A percentile compares a stretch with the other conserved stretches of the same genome.
Conservation (phyloP, 495 filamentous ascomycete species). For the Pyronema domesticum region DNA sequence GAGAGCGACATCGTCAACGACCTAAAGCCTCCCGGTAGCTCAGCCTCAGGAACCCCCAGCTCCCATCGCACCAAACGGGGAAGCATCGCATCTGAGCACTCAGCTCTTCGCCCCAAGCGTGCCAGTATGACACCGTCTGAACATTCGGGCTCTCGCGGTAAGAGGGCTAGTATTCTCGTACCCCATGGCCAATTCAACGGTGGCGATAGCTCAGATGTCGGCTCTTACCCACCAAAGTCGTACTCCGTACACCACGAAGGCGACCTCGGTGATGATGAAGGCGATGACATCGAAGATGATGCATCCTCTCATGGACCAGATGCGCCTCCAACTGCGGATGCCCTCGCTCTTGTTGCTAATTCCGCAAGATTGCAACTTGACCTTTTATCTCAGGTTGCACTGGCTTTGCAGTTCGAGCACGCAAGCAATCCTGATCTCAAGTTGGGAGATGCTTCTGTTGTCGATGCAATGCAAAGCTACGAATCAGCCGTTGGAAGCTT, state of each 20-base stretch:
- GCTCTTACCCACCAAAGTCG: neutral
- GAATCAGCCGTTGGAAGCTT: conserved; percentile 76
- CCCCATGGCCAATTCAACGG: neutral
- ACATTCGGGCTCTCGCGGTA: neutral
- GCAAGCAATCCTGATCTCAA: conserved; percentile 46
- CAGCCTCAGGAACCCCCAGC: conserved; percentile 2
- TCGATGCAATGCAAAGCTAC: conserved; percentile 70
- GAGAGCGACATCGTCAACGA: conserved; percentile 6
- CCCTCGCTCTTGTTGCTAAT: conserved; percentile 87
- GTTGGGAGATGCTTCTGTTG: conserved; percentile 55
- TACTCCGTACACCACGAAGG: conserved; percentile 1
- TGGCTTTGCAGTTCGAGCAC: conserved; percentile 60
- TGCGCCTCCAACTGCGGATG: conserved; percentile 36
- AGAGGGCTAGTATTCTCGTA: neutral
- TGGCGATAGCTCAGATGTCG: neutral
- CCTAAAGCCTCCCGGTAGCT: neutral
- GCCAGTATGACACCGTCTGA: conserved; percentile 14
- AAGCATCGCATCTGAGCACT: neutral
- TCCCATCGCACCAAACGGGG: conserved; percentile 4
- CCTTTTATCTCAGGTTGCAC: conserved; percentile 63
- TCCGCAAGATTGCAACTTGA: conserved; percentile 86
- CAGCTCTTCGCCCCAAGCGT: neutral
- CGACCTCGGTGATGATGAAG: conserved; percentile 10
- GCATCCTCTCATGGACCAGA: conserved; percentile 11
- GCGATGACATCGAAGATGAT: conserved; percentile 22